A percentile compares a stretch with the other conserved stretches of the same genome.
phyloP scores from a whole-genome alignment of 2,329 filamentous ascomycete genomes.

The Thielaviopsis ethacetica region DNA sequence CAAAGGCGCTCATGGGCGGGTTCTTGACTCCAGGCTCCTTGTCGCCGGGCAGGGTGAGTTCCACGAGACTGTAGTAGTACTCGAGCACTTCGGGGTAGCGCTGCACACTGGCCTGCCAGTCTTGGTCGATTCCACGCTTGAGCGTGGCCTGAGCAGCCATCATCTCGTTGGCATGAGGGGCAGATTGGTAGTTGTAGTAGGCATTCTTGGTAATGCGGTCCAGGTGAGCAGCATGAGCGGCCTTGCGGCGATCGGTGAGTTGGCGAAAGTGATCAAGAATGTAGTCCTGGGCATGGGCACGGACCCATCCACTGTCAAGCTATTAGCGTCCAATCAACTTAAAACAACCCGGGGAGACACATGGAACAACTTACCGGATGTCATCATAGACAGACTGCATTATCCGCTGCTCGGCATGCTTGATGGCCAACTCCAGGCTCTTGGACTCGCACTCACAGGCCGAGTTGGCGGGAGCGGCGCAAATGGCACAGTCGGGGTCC shows the following conservation, averaged over 20 bases:
- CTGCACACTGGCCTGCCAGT: slow-evolving; percentile 61
- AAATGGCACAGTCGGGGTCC: slow-evolving; percentile 56
- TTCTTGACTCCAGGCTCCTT: slow-evolving; percentile 42
- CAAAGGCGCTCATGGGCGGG: slow-evolving; percentile 39
- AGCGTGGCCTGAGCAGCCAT: slow-evolving; percentile 46
- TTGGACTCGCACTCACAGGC: slow-evolving; percentile 51
- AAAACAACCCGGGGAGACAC: no score
- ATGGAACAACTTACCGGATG: slow-evolving; percentile 40
- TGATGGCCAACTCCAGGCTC: slow-evolving; percentile 44
- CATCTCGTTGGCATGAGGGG: slow-evolving; percentile 46
- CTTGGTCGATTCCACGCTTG: slow-evolving; percentile 60
- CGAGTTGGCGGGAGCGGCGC: slow-evolving; percentile 39
- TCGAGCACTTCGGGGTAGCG: slow-evolving; percentile 68
- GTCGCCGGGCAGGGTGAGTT: slow-evolving; percentile 47
- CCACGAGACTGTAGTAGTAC: slow-evolving; percentile 60
- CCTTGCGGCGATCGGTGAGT: slow-evolving; percentile 44
- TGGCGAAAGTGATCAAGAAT: slow-evolving; percentile 49
- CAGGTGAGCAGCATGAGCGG: slow-evolving; percentile 36
- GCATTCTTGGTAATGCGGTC: slow-evolving; percentile 39
- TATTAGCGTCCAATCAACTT: no score
- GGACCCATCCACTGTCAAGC: slow-evolving; percentile 40
- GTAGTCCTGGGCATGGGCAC: slow-evolving; percentile 48
- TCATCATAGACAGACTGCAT: slow-evolving; percentile 46
- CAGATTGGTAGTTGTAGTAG: slow-evolving; percentile 39
- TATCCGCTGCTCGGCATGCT: slow-evolving; percentile 46